Base-by-base conservation (phyloP, 1,284 basidiomycete species). In the Kwoniella shivajii region DNA sequence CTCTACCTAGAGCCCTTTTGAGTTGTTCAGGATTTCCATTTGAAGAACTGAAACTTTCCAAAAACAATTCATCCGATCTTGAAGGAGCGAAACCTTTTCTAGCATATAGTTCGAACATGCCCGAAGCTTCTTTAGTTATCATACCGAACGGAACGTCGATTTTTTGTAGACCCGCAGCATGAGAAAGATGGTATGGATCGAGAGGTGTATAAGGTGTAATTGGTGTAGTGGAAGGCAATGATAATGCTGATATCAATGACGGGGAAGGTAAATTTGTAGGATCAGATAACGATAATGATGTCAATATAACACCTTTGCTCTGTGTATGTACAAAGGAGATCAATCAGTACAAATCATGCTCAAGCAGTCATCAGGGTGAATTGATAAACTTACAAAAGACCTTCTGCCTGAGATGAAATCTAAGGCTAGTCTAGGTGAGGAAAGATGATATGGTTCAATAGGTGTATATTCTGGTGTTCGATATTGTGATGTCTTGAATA, bases 391-490 rank as follows among this genome's bases (percentile, higher is more conserved):
- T 63, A 90, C 88, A 57, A 94, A 87, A 16, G 78, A 66, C 49
- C 84, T 83, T 61, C 81, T 80, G 31, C 90, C 90, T 11, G 85
- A 83, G 0, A 88, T 84, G 61, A 84, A 91, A 57, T 92, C 89
- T 43, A 95, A 80, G 31, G 91, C 77, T 24, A 90, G 71, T 9
- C 91, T 84, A 0, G 93, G 90, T 20, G 91, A 78, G 9, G 88
- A 88, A 3, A 98, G 82, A 69, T 95, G 88, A 71, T 88, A 92
- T 0, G 89, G 78, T 64, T 88, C 85, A 54, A 97, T 84, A 6
- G 79, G 68, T 10, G 82, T 79, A 75, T 86, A 93, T 52, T 88
- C 86, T 1, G 90, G 88, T 57, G 92, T 86, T 38, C 86, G 84
- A 80, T 96, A 97, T 18, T 80, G 74, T 0, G 87, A 84, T 45